Percentiles rank a stretch among this genome's conserved stretches.
Evolutionary conservation across 768 basidiomycete species (phyloP).

Genomic region (Macrolepiota dolichaula): DNA sequence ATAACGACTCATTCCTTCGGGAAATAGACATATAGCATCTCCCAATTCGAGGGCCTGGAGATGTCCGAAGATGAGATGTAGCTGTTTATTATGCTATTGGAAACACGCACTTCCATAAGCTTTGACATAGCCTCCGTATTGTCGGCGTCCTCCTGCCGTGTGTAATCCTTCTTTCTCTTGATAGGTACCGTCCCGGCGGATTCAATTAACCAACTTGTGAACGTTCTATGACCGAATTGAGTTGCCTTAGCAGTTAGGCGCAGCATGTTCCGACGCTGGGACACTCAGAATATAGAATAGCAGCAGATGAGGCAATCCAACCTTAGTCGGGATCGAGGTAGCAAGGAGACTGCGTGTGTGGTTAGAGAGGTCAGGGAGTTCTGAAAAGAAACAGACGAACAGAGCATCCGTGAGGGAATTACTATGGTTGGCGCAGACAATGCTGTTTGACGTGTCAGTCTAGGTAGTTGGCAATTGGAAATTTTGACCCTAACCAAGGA

Average conservation of each 20-base stretch:
- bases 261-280: constrained; percentile 71
- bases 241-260: constrained; percentile 87
- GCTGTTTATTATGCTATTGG: not conserved
- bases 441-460: constrained; percentile 38
- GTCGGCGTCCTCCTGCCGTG: constrained; percentile 45
- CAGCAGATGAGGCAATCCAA: constrained; percentile 23
- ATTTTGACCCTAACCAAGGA: constrained; percentile 54
- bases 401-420: constrained; percentile 86
- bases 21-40: constrained; percentile 80
- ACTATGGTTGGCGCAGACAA: constrained; percentile 84
- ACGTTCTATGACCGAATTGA: constrained; percentile 77
- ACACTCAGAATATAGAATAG: not conserved
- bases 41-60: constrained; percentile 68
- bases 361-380: not conserved
- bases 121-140: constrained; percentile 68
- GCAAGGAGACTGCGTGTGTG: constrained; percentile 54
- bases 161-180: constrained; percentile 68
- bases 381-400: constrained; percentile 37
- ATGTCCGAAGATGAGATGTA: constrained; percentile 9
- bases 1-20: constrained; percentile 84
- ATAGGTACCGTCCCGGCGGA: constrained; percentile 85
- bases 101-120: constrained; percentile 54
- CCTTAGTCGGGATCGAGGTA: constrained; percentile 68
- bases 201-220: constrained; percentile 90
- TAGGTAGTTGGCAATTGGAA: not conserved